These are phyloP conservation scores for Pythium graminicola DNA, from an alignment of 352 stramenopile genomes.

Conservation along the genomic window DNA sequence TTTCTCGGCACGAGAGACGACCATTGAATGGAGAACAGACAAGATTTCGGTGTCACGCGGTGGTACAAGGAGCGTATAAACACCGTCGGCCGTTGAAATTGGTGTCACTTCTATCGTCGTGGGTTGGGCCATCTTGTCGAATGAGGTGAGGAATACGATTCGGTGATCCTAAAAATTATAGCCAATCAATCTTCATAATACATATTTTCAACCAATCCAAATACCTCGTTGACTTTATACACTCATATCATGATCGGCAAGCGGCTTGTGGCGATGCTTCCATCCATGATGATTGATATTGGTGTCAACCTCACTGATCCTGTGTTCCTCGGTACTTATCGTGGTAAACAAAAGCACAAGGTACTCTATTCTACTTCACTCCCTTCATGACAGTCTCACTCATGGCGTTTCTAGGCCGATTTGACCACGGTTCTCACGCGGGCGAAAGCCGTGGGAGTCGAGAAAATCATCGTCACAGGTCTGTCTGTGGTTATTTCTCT, in stretches of 20 bases:
- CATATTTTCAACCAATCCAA: not conserved
- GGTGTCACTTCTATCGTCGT: too few species aligned
- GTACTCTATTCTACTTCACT: conserved; percentile 9
- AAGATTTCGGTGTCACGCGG: too few species aligned
- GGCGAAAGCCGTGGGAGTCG: conserved; percentile 72
- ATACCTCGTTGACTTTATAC: not conserved
- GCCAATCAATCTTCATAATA: too few species aligned
- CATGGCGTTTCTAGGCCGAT: conserved; percentile 45
- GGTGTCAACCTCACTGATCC: conserved; percentile 87
- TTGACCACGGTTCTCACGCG: conserved; percentile 83
- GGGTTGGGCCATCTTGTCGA: too few species aligned
- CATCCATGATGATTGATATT: conserved; percentile 71
- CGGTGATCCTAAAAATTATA: too few species aligned
- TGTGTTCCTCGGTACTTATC: conserved; percentile 81
- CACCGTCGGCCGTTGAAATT: too few species aligned
- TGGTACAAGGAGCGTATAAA: too few species aligned
- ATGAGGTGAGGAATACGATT: too few species aligned
- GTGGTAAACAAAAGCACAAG: conserved; percentile 72
- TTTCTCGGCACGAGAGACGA: too few species aligned
- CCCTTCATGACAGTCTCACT: not conserved
- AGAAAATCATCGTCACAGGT: conserved; percentile 91
- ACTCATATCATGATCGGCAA: not conserved
- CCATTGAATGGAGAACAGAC: too few species aligned
- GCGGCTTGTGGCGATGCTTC: conserved; percentile 1
- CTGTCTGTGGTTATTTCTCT: not conserved